Conservation (phyloP, 73 alveolate species). For the Effrenium voratum region DNA sequence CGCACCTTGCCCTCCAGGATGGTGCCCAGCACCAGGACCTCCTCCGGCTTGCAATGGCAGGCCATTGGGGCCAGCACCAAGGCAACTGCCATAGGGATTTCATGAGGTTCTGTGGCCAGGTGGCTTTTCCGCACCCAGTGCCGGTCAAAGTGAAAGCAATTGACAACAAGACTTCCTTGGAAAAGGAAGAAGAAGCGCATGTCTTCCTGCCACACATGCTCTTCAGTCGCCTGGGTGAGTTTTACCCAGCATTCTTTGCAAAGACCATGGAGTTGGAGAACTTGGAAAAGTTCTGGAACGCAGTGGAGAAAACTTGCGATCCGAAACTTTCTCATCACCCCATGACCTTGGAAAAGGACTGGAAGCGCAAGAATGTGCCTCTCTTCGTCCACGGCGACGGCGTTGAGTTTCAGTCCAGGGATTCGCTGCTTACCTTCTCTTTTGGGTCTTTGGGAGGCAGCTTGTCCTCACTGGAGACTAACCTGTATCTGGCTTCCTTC, state of each 20-base stretch:
- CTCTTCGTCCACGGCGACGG: slow-evolving; percentile 31
- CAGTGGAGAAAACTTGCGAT: neutral
- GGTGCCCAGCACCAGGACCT: neutral
- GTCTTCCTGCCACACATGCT: slow-evolving; percentile 34
- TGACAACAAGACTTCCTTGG: neutral
- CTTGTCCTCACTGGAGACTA: neutral
- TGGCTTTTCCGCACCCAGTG: neutral
- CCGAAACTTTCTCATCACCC: slow-evolving; percentile 7
- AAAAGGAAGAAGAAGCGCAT: neutral
- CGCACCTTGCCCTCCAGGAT: neutral
- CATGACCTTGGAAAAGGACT: slow-evolving; percentile 54
- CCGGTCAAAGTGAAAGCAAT: neutral
- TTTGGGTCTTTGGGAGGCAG: neutral
- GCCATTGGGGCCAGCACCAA: neutral
- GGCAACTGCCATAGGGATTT: slow-evolving; percentile 11
- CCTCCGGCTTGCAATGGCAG: neutral
- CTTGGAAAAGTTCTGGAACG: slow-evolving; percentile 29
- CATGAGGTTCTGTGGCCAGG: neutral
- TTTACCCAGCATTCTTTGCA: neutral
- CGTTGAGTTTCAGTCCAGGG: neutral
- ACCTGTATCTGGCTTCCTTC: neutral
- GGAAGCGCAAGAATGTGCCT: neutral
- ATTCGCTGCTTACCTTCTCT: neutral
- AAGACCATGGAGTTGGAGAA: neutral
- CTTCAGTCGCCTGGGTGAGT: neutral